phyloP scores from a whole-genome alignment of 441 rosid species.

The Caryocar brasiliense region DNA sequence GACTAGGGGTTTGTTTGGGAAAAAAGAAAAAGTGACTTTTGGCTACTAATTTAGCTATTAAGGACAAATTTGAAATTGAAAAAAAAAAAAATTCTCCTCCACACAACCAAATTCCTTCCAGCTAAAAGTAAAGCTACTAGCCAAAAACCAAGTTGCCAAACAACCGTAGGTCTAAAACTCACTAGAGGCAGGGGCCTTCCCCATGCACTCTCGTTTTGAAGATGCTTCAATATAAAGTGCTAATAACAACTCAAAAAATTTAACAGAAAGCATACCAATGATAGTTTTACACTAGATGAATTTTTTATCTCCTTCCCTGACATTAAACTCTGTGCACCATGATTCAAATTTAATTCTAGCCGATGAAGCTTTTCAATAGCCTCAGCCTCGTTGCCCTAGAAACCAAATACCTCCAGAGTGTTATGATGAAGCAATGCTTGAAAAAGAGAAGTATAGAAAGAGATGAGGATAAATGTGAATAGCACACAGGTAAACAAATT shows the following conservation, averaged over 20 bases:
- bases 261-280: constrained; percentile 43
- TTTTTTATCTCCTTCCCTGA: constrained; percentile 43
- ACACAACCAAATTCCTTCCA: too few species aligned
- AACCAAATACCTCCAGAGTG: constrained; percentile 13
- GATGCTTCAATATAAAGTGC: too few species aligned
- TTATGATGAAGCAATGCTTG: not conserved
- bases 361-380: constrained; percentile 59
- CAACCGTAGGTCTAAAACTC: too few species aligned
- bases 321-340: constrained; percentile 37
- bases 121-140: too few species aligned
- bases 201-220: too few species aligned
- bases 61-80: too few species aligned
- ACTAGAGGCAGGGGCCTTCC: too few species aligned
- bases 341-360: constrained; percentile 50
- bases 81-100: too few species aligned
- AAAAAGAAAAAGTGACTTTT: too few species aligned
- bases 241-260: not conserved
- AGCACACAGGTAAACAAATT: not conserved
- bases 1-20: too few species aligned
- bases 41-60: too few species aligned
- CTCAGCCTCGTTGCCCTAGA: constrained; percentile 65
- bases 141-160: too few species aligned
- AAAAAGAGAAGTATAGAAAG: not conserved
- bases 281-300: constrained; percentile 30
- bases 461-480: not conserved